Conservation (phyloP, 2,329 filamentous ascomycete genomes). For the Ophiocordyceps polyrhachis-furcata region DNA sequence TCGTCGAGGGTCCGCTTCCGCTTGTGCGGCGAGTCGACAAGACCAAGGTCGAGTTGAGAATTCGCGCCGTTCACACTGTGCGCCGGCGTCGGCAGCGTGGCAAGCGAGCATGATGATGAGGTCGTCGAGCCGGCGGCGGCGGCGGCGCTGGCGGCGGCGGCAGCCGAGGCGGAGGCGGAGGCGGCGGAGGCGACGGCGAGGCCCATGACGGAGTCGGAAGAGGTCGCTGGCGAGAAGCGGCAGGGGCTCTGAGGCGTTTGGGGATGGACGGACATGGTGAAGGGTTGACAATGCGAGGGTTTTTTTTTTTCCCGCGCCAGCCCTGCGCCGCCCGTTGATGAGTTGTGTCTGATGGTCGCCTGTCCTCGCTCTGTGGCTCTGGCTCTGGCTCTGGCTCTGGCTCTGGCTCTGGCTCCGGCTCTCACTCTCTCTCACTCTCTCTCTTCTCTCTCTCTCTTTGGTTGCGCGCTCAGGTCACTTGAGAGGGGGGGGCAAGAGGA, state of each 20-base stretch:
- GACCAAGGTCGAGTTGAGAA: conserved; percentile 19
- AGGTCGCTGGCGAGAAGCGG: conserved; percentile 37
- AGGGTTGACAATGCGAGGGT: not conserved
- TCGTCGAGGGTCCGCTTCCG: conserved; percentile 42
- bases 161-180: too few relatives aligned
- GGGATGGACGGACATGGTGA: conserved; percentile 47
- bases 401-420: too few relatives aligned
- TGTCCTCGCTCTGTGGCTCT: too few relatives aligned
- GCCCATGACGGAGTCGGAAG: conserved; percentile 30
- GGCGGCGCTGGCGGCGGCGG: too few relatives aligned
- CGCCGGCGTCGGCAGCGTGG: conserved; percentile 41
- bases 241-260: conserved; percentile 50
- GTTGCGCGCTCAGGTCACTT: too few relatives aligned
- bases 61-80: conserved; percentile 41
- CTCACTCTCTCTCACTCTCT: too few relatives aligned
- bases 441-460: too few relatives aligned
- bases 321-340: conserved; percentile 9
- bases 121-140: too few relatives aligned
- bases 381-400: too few relatives aligned
- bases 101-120: conserved; percentile 17
- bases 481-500: too few relatives aligned
- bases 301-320: conserved; percentile 10
- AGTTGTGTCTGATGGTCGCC: not conserved
- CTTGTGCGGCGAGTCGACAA: conserved; percentile 32
- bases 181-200: conserved; percentile 7